Percentiles rank a stretch among this genome's conserved stretches.
Evolutionary conservation across 2,329 filamentous ascomycete genomes (phyloP).

Genomic region (Kalmusia sp.): DNA sequence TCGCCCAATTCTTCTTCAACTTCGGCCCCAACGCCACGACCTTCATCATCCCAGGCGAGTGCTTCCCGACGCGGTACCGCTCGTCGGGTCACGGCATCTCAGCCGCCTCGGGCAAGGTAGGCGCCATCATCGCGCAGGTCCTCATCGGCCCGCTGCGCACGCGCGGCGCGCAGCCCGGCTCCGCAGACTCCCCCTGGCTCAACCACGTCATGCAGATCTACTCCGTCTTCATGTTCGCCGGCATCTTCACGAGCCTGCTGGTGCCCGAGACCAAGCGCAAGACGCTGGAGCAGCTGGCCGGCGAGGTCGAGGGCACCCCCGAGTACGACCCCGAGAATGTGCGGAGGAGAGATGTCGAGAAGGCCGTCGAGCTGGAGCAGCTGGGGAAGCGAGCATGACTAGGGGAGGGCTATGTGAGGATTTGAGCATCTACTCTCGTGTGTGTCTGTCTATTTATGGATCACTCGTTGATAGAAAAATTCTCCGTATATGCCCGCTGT

Average conservation of each 20-base stretch:
- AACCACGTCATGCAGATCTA: slow-evolving; percentile 77
- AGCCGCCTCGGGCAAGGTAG: slow-evolving; percentile 56
- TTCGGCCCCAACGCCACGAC: slow-evolving; percentile 61
- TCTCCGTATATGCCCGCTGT: no score
- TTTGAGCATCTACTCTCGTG: no score
- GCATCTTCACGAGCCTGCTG: slow-evolving; percentile 69
- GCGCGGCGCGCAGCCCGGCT: slow-evolving; percentile 64
- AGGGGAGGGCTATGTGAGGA: no score
- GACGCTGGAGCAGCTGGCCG: slow-evolving; percentile 74
- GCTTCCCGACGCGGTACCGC: slow-evolving; percentile 58
- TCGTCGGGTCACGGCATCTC: slow-evolving; percentile 58
- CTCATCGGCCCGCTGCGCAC: slow-evolving; percentile 59
- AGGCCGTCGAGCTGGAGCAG: slow-evolving; percentile 1
- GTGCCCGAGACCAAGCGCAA: slow-evolving; percentile 78
- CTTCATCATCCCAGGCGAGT: slow-evolving; percentile 59
- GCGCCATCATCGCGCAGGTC: slow-evolving; percentile 58
- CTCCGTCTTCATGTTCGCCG: slow-evolving; percentile 78
- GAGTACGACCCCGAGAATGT: slow-evolving; percentile 47
- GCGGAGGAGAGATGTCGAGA: slow-evolving; percentile 9
- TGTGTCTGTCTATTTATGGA: no score
- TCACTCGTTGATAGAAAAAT: no score
- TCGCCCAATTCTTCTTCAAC: slow-evolving; percentile 61
- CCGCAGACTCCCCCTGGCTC: slow-evolving; percentile 65
- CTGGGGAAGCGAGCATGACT: no score
- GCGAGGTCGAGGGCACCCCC: slow-evolving; percentile 67